These are phyloP conservation scores for Flaveria brownii DNA, from an alignment of 129 eudicot genomes.

Conservation along the genomic window DNA sequence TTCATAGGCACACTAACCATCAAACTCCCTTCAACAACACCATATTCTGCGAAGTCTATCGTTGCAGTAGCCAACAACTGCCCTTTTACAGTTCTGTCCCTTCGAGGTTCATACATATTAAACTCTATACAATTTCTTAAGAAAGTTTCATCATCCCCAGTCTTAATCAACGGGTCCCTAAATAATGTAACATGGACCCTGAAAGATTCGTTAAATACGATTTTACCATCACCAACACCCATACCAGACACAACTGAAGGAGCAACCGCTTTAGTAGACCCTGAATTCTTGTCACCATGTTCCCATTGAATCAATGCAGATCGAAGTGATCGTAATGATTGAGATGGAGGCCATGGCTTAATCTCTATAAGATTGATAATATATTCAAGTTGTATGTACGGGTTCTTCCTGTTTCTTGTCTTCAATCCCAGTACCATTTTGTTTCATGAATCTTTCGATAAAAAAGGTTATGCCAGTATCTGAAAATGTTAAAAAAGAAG, in stretches of 20 bases:
- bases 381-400: slow-evolving; percentile 60
- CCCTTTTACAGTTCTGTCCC: slow-evolving; percentile 72
- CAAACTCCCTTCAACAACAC: slow-evolving; percentile 53
- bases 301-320: slow-evolving; percentile 77
- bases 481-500: background rate
- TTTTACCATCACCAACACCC: slow-evolving; percentile 66
- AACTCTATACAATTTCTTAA: slow-evolving; percentile 69
- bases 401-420: slow-evolving; percentile 49
- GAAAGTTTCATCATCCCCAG: slow-evolving; percentile 52
- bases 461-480: slow-evolving; percentile 8
- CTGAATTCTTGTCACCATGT: slow-evolving; percentile 62
- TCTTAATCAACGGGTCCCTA: slow-evolving; percentile 50
- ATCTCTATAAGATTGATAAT: slow-evolving; percentile 66
- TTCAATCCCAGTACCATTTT: slow-evolving; percentile 65
- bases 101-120: slow-evolving; percentile 71
- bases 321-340: slow-evolving; percentile 63
- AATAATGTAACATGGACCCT: slow-evolving; percentile 53
- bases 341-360: slow-evolving; percentile 97
- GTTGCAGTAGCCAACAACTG: slow-evolving; percentile 71
- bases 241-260: slow-evolving; percentile 61
- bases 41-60: slow-evolving; percentile 81
- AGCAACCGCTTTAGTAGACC: slow-evolving; percentile 63
- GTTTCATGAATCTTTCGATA: slow-evolving; percentile 2
- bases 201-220: slow-evolving; percentile 74
- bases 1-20: slow-evolving; percentile 62